Evolutionary conservation across 1,284 basidiomycete genomes (phyloP), one percentile per base, ranked within the genome.

Genomic region (Trichosporon ovoides): DNA sequence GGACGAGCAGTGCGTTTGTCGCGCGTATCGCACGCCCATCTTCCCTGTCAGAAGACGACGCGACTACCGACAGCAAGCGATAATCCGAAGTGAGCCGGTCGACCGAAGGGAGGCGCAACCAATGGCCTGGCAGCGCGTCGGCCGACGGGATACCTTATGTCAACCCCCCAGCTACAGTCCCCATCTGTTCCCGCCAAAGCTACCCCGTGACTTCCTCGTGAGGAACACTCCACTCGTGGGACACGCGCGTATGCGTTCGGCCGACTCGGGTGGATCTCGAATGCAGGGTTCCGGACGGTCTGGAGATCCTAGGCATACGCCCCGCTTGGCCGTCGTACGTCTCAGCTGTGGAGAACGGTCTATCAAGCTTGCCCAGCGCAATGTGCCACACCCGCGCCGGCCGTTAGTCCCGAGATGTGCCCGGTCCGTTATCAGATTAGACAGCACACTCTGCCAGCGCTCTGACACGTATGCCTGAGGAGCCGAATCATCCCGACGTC

Each of bases 401-500:
- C 40, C 43, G 43, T 16, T 48, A 48, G 24, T 31, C 43, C 43
- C 43, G 43, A 48, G 43, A 48, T 48, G 43, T 24, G 14, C 24
- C 28, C 22, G 28, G 22, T 16, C 22, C 43, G 51, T 60, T 60
- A 60, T 60, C 59, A 57, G 59, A 60, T 60, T 60, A 60, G 59
- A 60, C 55, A 60, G 46, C 24, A 48, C 13, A 22, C 35, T 14
- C 35, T 13, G 3, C 35, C 35, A n/a, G n/a, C 43, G 13, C 43
- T 19, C 22, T 48, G 16, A 31, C 43, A 48, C 43, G 43, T 48
- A 48, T 28, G 14, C 43, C 22, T 28, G 13, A 10, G n/a, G 24
- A 48, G 43, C 43, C 43, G 43, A 48, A 31, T 48, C 43, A 48
- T 22, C 43, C 43, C 43, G 43, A 48, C 24, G 24, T 48, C 43